These are phyloP conservation scores for Paulownia fortunei DNA, from an alignment of 257 asterid species.

Conservation along the genomic window DNA sequence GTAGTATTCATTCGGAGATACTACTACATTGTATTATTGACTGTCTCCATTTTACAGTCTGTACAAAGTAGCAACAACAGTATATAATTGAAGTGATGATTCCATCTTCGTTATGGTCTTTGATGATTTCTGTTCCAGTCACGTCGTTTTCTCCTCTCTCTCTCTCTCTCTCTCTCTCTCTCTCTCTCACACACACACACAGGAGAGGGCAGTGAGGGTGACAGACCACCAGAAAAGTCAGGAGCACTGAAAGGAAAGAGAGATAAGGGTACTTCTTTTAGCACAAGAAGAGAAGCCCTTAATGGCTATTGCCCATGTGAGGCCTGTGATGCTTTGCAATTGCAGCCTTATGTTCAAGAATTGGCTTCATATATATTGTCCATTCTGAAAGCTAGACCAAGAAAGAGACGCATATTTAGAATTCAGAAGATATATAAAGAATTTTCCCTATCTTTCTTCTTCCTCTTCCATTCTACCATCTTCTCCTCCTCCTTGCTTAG, in stretches of 20 bases:
- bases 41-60: not conserved
- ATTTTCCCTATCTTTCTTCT: slow-evolving; percentile 8
- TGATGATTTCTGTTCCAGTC: slow-evolving; percentile 48
- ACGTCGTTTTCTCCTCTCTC: slow-evolving; percentile 51
- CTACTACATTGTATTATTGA: not conserved
- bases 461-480: too few relatives aligned
- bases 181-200: slow-evolving; percentile 12
- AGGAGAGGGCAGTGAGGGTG: slow-evolving; percentile 7
- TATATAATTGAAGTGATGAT: not conserved
- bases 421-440: too few relatives aligned
- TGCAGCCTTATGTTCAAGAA: not conserved
- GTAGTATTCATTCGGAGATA: not conserved
- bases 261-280: too few relatives aligned
- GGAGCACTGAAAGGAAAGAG: slow-evolving; percentile 44
- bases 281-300: not conserved
- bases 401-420: too few relatives aligned
- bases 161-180: slow-evolving; percentile 29
- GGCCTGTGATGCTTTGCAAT: slow-evolving; percentile 10
- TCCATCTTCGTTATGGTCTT: not conserved
- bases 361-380: too few relatives aligned
- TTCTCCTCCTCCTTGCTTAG: too few relatives aligned
- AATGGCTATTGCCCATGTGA: slow-evolving; percentile 19
- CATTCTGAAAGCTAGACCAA: too few relatives aligned
- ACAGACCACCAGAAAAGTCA: slow-evolving; percentile 47
- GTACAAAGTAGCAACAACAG: not conserved